These are phyloP conservation scores for Paraconiothyrium sp. DNA, from an alignment of 2,329 filamentous ascomycete genomes.

Conservation along the genomic window DNA sequence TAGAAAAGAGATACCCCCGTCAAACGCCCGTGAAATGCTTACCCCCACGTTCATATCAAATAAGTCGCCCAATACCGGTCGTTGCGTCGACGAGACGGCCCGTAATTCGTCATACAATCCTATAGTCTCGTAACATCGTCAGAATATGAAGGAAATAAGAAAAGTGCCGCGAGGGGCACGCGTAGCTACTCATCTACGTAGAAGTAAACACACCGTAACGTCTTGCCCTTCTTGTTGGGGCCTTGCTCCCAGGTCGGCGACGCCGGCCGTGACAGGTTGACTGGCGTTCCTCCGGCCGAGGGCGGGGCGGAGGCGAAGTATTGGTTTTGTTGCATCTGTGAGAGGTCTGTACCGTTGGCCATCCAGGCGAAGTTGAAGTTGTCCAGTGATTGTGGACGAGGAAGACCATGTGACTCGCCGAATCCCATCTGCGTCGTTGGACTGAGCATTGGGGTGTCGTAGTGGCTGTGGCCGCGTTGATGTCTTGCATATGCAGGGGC, in stretches of 20 bases:
- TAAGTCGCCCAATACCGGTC: neutral
- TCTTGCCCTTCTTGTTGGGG: conserved; percentile 33
- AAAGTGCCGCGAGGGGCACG: neutral
- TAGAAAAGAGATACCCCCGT: too few species aligned
- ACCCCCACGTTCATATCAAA: too few species aligned
- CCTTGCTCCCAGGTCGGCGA: conserved; percentile 44
- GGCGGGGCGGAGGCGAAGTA: conserved; percentile 37
- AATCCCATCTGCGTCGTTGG: conserved; percentile 30
- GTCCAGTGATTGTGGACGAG: conserved; percentile 38
- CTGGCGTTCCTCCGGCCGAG: conserved; percentile 29
- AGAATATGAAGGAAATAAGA: conserved; percentile 9
- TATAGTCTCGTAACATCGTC: conserved; percentile 6
- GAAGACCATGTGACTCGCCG: conserved; percentile 29
- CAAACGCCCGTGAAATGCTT: too few species aligned
- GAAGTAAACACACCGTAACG: conserved; percentile 24
- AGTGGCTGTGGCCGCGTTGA: conserved; percentile 34
- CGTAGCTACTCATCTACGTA: conserved; percentile 19
- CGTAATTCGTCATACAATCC: neutral
- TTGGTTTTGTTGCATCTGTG: conserved; percentile 26
- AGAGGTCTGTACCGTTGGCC: neutral
- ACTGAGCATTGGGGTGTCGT: conserved; percentile 33
- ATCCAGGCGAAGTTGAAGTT: conserved; percentile 35
- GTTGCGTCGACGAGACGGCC: neutral
- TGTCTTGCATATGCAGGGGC: conserved; percentile 27
- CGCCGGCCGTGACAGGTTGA: conserved; percentile 34